phyloP scores from a whole-genome alignment of 2,329 filamentous ascomycete genomes.

The Colletotrichum sp. region DNA sequence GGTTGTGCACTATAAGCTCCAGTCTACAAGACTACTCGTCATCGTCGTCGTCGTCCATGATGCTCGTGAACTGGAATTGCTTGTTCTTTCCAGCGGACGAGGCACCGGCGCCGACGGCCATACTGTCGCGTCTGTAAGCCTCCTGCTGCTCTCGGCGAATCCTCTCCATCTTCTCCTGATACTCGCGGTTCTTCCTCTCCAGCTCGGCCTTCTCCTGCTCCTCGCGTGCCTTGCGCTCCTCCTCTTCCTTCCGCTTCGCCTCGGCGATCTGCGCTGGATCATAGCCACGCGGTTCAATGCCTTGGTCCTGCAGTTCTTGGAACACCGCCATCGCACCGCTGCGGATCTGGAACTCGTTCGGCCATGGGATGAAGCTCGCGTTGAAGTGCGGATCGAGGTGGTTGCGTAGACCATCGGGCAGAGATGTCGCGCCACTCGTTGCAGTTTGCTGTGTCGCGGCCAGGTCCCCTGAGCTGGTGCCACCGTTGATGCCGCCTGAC shows the following conservation, averaged over 20 bases:
- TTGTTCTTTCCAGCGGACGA: conserved; percentile 43
- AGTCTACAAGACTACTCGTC: conserved; percentile 26
- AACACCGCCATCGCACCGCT: conserved; percentile 69
- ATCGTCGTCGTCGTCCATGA: conserved; percentile 58
- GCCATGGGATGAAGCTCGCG: conserved; percentile 78
- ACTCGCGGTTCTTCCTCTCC: conserved; percentile 45
- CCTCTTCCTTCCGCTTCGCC: conserved; percentile 54
- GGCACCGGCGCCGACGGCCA: conserved; percentile 19
- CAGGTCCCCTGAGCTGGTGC: conserved; percentile 25
- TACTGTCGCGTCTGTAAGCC: conserved; percentile 28
- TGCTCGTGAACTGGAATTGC: conserved; percentile 61
- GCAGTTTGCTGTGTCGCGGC: conserved; percentile 35
- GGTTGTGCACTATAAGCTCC: no score
- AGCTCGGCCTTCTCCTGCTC: conserved; percentile 44
- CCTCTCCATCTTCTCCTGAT: conserved; percentile 45
- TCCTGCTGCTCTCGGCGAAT: conserved; percentile 44
- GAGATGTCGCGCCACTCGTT: conserved; percentile 36
- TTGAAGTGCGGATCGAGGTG: conserved; percentile 61
- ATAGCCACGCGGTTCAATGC: conserved; percentile 64
- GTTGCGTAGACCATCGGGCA: conserved; percentile 53
- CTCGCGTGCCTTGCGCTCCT: conserved; percentile 41
- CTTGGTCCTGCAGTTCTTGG: conserved; percentile 65
- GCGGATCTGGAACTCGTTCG: conserved; percentile 70
- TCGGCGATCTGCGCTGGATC: conserved; percentile 62
- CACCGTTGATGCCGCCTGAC: conserved; percentile 11